These are phyloP conservation scores for Begonia masoniana DNA, from an alignment of 306 rosid genomes.

Conservation along the genomic window DNA sequence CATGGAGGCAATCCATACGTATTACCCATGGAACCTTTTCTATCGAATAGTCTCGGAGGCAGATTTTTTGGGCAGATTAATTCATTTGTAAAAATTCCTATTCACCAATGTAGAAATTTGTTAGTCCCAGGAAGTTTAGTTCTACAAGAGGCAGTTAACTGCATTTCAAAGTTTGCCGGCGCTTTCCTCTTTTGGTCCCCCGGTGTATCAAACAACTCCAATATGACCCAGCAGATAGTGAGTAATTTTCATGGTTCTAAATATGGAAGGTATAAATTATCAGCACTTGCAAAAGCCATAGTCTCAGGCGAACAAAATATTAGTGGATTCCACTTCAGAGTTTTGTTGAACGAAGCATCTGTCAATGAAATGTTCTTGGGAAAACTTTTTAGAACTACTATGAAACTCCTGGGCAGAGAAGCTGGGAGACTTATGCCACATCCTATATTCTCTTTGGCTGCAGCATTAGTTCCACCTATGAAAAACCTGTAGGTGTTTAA, in stretches of 20 bases:
- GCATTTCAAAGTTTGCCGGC: slow-evolving; percentile 51
- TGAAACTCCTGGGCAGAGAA: slow-evolving; percentile 40
- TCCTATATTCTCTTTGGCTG: slow-evolving; percentile 53
- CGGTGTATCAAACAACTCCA: slow-evolving; percentile 19
- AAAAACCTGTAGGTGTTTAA: slow-evolving; percentile 49
- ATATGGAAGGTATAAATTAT: slow-evolving; percentile 17
- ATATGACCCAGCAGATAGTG: slow-evolving; percentile 24
- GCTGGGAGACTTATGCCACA: slow-evolving; percentile 33
- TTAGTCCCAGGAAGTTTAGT: slow-evolving; percentile 43
- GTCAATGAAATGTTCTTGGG: slow-evolving; percentile 19
- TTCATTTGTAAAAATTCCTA: slow-evolving; percentile 39
- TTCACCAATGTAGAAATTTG: slow-evolving; percentile 21
- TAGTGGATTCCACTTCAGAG: slow-evolving; percentile 31
- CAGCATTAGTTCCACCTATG: slow-evolving; percentile 68
- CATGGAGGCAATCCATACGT: slow-evolving; percentile 23
- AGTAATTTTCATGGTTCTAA: slow-evolving; percentile 27
- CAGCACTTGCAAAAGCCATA: slow-evolving; percentile 28
- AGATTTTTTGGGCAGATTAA: slow-evolving; percentile 33
- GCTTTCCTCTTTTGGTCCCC: slow-evolving; percentile 39
- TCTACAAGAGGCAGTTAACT: slow-evolving; percentile 42
- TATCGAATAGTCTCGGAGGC: slow-evolving; percentile 25
- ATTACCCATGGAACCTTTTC: slow-evolving; percentile 38
- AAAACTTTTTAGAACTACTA: slow-evolving; percentile 38
- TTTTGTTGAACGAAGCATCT: slow-evolving; percentile 26
- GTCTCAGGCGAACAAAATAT: slow-evolving; percentile 24